Conservation (phyloP, 2,329 filamentous ascomycete species). For the Alternaria arbusti region DNA sequence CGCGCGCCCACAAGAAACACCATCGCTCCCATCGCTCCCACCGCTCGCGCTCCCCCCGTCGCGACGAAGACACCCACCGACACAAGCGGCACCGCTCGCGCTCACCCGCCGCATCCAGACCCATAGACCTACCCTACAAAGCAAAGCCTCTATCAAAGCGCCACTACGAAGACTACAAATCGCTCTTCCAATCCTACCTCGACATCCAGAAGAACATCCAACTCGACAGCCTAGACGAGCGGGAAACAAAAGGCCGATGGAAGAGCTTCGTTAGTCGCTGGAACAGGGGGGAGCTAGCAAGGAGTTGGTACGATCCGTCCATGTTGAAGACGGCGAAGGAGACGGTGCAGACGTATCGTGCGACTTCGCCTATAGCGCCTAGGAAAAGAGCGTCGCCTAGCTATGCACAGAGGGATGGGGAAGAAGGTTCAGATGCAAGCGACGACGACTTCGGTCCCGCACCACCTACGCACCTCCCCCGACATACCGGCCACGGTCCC, state of each 20-base stretch:
- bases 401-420: constrained; percentile 7
- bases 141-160: constrained; percentile 71
- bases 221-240: constrained; percentile 71
- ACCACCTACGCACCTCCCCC: constrained; percentile 51
- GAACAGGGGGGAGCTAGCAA: constrained; percentile 84
- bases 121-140: constrained; percentile 64
- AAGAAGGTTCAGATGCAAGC: constrained; percentile 11
- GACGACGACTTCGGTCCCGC: constrained; percentile 61
- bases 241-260: constrained; percentile 84
- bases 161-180: constrained; percentile 70
- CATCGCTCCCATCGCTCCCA: constrained; percentile 49
- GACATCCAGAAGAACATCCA: constrained; percentile 83
- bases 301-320: constrained; percentile 91
- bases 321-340: constrained; percentile 64
- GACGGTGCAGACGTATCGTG: constrained; percentile 31
- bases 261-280: constrained; percentile 92
- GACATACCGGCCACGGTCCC: constrained; percentile 54
- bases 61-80: constrained; percentile 28
- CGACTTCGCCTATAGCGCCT: constrained; percentile 12
- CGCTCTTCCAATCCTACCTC: constrained; percentile 83
- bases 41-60: constrained; percentile 41
- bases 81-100: constrained; percentile 41
- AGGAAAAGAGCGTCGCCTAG: constrained; percentile 28
- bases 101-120: constrained; percentile 31
- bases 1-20: constrained; percentile 43